A percentile compares a stretch with the other conserved stretches of the same genome.
phyloP scores from a whole-genome alignment of 352 stramenopile genomes.

The Globisporangium canariense region DNA sequence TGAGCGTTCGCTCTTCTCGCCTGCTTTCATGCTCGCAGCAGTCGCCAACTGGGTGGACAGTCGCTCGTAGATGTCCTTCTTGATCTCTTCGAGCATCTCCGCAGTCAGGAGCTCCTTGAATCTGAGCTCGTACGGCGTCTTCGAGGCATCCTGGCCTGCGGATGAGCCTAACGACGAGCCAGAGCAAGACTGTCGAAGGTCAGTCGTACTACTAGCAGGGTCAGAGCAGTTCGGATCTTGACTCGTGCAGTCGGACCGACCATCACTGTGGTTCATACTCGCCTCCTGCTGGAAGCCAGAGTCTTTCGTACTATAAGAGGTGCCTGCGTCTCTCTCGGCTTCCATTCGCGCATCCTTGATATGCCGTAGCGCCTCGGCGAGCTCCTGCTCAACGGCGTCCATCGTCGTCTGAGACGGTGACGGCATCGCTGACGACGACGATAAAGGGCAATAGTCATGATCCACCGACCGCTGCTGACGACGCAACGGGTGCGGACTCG shows the following conservation, averaged over 20 bases:
- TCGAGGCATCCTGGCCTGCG: conserved; percentile 3
- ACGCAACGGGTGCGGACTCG: conserved; percentile 22
- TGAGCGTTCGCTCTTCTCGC: conserved; percentile 3
- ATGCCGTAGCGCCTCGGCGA: conserved; percentile 8
- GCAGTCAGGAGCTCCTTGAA: conserved; percentile 53
- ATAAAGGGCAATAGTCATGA: conserved; percentile 25
- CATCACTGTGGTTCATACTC: background rate
- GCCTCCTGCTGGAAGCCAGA: background rate
- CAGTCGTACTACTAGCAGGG: background rate
- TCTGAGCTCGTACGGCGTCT: conserved; percentile 23
- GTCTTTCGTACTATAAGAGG: background rate
- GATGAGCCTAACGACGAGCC: background rate
- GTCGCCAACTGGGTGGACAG: conserved; percentile 36
- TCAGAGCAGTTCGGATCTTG: background rate
- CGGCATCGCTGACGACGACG: background rate
- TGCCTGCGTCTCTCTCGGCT: background rate
- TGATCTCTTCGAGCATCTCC: conserved; percentile 53
- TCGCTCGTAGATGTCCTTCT: conserved; percentile 57
- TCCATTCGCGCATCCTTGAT: conserved; percentile 2
- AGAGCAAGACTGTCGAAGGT: background rate
- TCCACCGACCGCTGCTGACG: conserved; percentile 25
- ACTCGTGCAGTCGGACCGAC: background rate
- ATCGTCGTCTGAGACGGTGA: conserved; percentile 9
- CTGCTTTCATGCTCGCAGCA: background rate
- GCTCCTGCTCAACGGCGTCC: conserved; percentile 12